A percentile compares a stretch with the other conserved stretches of the same genome.
Evolutionary conservation across 108 stramenopile genomes (phyloP).

Genomic region (Skeletonema marinoi): DNA sequence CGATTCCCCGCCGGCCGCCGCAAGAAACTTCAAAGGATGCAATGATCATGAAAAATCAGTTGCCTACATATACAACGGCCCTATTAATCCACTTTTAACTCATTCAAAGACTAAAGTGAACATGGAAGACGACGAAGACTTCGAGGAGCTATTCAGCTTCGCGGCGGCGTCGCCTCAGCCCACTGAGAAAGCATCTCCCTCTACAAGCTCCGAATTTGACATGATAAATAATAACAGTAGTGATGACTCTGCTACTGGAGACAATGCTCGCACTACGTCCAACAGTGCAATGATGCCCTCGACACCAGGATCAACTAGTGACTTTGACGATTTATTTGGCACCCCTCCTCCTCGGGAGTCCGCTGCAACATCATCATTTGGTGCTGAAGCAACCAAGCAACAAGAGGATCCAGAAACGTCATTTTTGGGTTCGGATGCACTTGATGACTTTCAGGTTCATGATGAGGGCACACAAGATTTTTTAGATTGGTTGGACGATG

Average conservation of each 20-base stretch:
- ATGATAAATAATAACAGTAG: neutral
- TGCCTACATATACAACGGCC: no score
- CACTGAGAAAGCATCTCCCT: neutral
- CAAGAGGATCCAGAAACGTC: neutral
- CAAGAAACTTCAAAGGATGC: no score
- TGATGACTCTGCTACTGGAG: neutral
- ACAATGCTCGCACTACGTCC: neutral
- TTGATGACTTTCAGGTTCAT: constrained; percentile 49
- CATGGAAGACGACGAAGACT: constrained; percentile 43
- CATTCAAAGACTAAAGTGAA: neutral
- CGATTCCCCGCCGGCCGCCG: no score
- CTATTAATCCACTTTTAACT: neutral
- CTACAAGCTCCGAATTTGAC: neutral
- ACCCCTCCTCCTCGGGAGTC: constrained; percentile 24
- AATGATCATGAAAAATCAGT: no score
- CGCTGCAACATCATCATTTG: constrained; percentile 1
- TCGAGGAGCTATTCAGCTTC: constrained; percentile 49
- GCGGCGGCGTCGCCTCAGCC: constrained; percentile 15
- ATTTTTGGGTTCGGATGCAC: neutral
- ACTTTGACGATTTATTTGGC: constrained; percentile 49
- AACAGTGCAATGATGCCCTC: neutral
- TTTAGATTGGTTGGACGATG: constrained; percentile 80
- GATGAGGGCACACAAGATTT: constrained; percentile 76
- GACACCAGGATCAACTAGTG: neutral
- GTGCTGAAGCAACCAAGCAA: neutral